phyloP scores from a whole-genome alignment of 345 rosid species.

The Corymbia maculata region DNA sequence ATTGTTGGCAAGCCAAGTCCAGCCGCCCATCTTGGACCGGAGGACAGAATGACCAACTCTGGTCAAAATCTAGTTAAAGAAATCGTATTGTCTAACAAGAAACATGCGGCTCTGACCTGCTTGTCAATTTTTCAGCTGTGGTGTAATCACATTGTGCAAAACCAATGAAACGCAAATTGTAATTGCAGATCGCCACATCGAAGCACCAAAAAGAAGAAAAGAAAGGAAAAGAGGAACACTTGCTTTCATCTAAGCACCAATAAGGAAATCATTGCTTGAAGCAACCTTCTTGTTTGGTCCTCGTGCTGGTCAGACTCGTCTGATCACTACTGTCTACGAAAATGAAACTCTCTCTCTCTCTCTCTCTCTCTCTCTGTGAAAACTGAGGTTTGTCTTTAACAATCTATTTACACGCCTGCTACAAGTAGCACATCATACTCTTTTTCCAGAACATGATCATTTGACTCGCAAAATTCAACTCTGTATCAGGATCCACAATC shows the following conservation, averaged over 20 bases:
- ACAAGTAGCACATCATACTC: not conserved
- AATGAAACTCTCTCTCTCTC: not conserved
- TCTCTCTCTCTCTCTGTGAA: not conserved
- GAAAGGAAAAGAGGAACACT: not conserved
- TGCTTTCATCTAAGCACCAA: not conserved
- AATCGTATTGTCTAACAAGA: accelerated
- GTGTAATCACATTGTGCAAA: accelerated
- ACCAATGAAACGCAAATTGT: not conserved
- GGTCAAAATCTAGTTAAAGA: not conserved
- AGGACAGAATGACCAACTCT: not conserved
- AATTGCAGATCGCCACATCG: not conserved
- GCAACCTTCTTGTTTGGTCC: not conserved
- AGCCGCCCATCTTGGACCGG: not conserved
- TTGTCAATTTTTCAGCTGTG: not conserved
- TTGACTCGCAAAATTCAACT: not conserved
- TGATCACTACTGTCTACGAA: accelerated
- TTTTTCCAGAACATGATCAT: not conserved
- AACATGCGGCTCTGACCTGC: accelerated
- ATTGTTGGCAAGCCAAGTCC: not conserved
- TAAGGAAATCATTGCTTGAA: not conserved
- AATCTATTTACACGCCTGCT: accelerated
- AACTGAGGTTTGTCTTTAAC: not conserved
- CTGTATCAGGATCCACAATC: accelerated
- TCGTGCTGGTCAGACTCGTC: not conserved
- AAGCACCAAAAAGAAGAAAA: not conserved